phyloP scores from a whole-genome alignment of 768 basidiomycete species.

The Hypholoma sublateritium region DNA sequence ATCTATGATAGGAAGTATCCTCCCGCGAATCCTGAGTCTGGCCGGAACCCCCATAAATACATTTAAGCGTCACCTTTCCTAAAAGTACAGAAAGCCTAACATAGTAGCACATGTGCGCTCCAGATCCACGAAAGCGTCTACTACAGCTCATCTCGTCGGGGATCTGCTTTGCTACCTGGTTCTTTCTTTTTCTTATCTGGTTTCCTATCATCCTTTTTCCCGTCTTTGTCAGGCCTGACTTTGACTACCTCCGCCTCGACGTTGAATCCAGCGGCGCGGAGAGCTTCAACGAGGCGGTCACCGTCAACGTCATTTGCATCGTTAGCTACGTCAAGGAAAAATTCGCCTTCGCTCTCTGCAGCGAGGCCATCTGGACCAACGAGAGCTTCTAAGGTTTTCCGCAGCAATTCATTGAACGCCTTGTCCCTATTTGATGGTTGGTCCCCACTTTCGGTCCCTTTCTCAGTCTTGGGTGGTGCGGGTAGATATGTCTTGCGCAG shows the following conservation, averaged over 20 bases:
- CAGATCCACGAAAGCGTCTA: constrained; percentile 4
- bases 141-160: constrained; percentile 21
- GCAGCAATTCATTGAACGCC: constrained; percentile 33
- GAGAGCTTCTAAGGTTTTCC: constrained; percentile 40
- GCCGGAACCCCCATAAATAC: neutral
- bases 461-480: constrained; percentile 28
- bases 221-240: constrained; percentile 23
- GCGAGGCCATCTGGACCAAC: constrained; percentile 18
- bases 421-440: constrained; percentile 22
- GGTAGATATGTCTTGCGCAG: constrained; percentile 49
- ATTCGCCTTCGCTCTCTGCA: constrained; percentile 23
- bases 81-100: constrained; percentile 20
- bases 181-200: constrained; percentile 8
- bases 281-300: constrained; percentile 40
- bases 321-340: constrained; percentile 47
- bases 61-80: constrained; percentile 9
- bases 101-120: neutral
- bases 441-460: constrained; percentile 7
- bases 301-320: constrained; percentile 39
- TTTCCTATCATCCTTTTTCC: constrained; percentile 25
- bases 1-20: constrained; percentile 3
- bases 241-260: constrained; percentile 35
- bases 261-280: constrained; percentile 56
- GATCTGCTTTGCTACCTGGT: constrained; percentile 12
- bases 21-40: constrained; percentile 6